Base-by-base conservation (phyloP, 495 filamentous ascomycete genomes). In the Podospora conica region DNA sequence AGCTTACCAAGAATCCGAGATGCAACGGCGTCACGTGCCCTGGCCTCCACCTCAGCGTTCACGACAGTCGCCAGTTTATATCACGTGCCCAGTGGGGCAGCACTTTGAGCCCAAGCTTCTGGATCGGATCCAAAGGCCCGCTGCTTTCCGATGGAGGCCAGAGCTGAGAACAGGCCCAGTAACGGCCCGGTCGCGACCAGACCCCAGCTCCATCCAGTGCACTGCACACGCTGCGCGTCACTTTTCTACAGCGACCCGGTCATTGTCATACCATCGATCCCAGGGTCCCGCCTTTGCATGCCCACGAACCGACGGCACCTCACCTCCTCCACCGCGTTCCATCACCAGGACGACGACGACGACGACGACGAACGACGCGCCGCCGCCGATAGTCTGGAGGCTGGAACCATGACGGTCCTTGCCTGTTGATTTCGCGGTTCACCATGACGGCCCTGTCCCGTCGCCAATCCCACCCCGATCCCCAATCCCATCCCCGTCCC, bases 381-480 rank as follows among this genome's bases (percentile, higher is more conserved):
- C n/a, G n/a, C n/a, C n/a, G n/a, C n/a, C n/a, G n/a, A n/a, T n/a
- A 11, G 55, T 15, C 20, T 57, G 48, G 48, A 53, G 48, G 23
- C 53, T 55, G 55, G 55, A 15, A 57, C 55, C 22, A 57, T 24
- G 55, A 27, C 40, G 40, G 40, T 48, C n/a, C 40, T 48, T 48
- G 1, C 40, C 18, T 2, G 6, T n/a, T 48, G 40, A 48, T 7
- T 15, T 48, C 18, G 5, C 40, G 15, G 15, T 60, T 40, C 58
- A 73, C 57, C 48, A 77, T 77, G 75, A 73, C 75, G 65, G 68
- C 73, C 54, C 63, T 77, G 54, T 71, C 71, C n/a, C 63, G 68
- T 25, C 69, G 63, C 58, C 67, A 57, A 12, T 58, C 67, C 15
- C 48, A 63, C n/a, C 67, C 68, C 22, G 53, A 66, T 57, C 62